Evolutionary conservation across 23 red algal genomes (phyloP).

Genomic region (Chondrus crispus): DNA sequence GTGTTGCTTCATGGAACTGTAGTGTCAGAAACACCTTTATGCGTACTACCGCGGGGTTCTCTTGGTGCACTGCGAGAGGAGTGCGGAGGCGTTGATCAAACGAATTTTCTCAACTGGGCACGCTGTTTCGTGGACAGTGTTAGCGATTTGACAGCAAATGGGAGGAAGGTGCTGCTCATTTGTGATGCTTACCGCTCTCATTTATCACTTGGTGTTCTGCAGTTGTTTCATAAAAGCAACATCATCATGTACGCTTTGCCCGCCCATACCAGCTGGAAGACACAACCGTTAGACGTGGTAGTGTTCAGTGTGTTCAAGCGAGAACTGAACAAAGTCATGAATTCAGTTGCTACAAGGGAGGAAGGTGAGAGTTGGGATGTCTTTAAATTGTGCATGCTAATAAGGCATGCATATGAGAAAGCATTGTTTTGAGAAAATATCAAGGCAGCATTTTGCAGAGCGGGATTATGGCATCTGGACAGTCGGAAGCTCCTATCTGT

Average conservation of each 20-base stretch:
- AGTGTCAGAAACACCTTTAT: not conserved
- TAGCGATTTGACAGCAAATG: not conserved
- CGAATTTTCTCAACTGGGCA: not conserved
- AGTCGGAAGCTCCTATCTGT: not conserved
- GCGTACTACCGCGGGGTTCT: not conserved
- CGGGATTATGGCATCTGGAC: not conserved
- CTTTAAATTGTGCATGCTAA: not conserved
- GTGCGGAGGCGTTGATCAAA: not conserved
- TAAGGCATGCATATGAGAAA: not conserved
- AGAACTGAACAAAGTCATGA: not conserved
- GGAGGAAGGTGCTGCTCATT: conserved; percentile 14
- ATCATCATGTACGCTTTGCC: conserved; percentile 26
- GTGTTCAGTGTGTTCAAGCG: not conserved
- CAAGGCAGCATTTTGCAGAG: not conserved
- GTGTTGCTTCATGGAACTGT: not conserved
- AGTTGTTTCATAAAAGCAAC: not conserved
- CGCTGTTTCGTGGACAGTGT: not conserved
- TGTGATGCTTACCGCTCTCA: conserved; percentile 32
- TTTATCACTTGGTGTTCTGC: conserved; percentile 30
- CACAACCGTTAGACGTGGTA: conserved; percentile 17
- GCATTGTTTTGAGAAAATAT: not conserved
- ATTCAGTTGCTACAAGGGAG: not conserved
- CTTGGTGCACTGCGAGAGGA: not conserved
- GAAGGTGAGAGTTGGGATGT: not conserved
- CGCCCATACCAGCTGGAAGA: not conserved